phyloP scores from a whole-genome alignment of 2,329 filamentous ascomycete genomes.

The Pyricularia pennisetigena region DNA sequence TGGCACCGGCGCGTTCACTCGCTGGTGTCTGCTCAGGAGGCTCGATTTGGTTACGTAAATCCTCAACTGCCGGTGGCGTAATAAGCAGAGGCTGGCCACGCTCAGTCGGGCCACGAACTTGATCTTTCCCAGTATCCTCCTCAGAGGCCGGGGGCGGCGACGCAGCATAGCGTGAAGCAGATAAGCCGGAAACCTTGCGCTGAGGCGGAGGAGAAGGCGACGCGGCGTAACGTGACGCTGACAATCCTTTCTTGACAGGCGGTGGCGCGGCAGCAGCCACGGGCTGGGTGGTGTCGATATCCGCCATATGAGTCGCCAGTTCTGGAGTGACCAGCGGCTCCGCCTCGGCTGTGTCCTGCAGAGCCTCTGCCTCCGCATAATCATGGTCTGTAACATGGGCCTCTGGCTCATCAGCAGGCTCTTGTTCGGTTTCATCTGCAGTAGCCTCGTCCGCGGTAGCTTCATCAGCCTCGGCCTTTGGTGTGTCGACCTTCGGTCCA shows the following conservation, averaged over 20 bases:
- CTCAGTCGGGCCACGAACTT: conserved; percentile 8
- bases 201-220: conserved; percentile 25
- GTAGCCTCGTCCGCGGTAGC: conserved; percentile 7
- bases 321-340: neutral
- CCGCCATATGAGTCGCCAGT: neutral
- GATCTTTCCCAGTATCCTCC: conserved; percentile 14
- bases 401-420: neutral
- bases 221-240: conserved; percentile 36
- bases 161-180: conserved; percentile 34
- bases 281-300: neutral
- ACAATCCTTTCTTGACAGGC: conserved; percentile 21
- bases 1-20: conserved; percentile 25
- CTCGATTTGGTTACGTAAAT: conserved; percentile 11
- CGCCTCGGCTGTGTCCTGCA: neutral
- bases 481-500: conserved; percentile 13
- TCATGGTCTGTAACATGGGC: neutral
- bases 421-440: conserved; percentile 11
- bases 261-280: conserved; percentile 15
- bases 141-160: conserved; percentile 24
- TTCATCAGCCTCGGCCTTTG: conserved; percentile 14
- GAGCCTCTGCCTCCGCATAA: neutral
- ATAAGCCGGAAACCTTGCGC: conserved; percentile 30
- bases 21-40: neutral
- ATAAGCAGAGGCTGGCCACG: conserved; percentile 10
- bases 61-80: conserved; percentile 19